These are phyloP conservation scores for Scheffersomyces stipitis DNA, from an alignment of 805 yeast species.

Conservation along the genomic window DNA sequence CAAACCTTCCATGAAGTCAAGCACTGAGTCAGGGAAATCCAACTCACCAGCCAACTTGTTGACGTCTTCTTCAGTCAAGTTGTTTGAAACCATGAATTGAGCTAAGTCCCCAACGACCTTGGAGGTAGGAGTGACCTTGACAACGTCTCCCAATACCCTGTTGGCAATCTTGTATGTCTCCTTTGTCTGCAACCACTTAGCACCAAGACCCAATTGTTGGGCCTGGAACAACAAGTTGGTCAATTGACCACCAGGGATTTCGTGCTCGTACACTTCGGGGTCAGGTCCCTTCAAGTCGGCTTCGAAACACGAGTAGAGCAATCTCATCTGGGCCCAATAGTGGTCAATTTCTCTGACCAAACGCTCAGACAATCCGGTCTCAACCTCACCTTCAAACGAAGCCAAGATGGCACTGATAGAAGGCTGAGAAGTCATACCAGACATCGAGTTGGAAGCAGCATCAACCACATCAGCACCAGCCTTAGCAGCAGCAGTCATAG, in stretches of 20 bases:
- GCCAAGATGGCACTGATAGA: conserved; percentile 91
- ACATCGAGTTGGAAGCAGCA: conserved; percentile 95
- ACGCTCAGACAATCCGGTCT: conserved; percentile 66
- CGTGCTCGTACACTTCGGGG: conserved; percentile 98
- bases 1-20: conserved; percentile 98
- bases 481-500: conserved; percentile 89
- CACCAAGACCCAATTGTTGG: conserved; percentile 96
- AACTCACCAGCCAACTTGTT: conserved; percentile 81
- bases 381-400: conserved; percentile 81
- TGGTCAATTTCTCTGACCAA: conserved; percentile 82
- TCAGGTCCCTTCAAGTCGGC: conserved; percentile 99
- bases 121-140: conserved; percentile 99
- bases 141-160: conserved; percentile 88
- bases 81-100: conserved; percentile 98
- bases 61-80: conserved; percentile 82
- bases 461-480: conserved; percentile 99
- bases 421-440: conserved; percentile 98
- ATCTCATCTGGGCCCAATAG: conserved; percentile 99
- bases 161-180: conserved; percentile 92
- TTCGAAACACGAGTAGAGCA: conserved; percentile 93
- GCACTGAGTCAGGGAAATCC: conserved; percentile 98
- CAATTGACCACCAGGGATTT: conserved; percentile 99
- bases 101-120: conserved; percentile 99
- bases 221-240: conserved; percentile 98
- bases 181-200: conserved; percentile 95